A percentile compares a stretch with the other conserved stretches of the same genome.
Conservation (phyloP, 805 yeast species). For the Yueomyces sp. region DNA sequence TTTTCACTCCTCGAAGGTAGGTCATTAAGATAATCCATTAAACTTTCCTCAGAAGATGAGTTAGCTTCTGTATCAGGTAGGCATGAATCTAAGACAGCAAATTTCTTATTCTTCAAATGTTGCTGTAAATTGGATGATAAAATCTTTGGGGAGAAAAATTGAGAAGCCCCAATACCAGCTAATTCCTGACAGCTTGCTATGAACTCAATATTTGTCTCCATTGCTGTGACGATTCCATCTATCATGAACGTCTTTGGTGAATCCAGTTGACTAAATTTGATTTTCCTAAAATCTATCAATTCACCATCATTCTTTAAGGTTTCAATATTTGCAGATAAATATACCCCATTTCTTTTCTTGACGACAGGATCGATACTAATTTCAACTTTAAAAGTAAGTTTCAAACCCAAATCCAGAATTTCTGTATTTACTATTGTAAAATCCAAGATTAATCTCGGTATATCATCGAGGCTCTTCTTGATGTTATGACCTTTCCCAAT, state of each 20-base stretch:
- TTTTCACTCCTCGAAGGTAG: background rate
- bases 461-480: slow-evolving; percentile 17
- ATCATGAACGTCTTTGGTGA: slow-evolving; percentile 20
- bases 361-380: slow-evolving; percentile 11
- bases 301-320: slow-evolving; percentile 22
- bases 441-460: slow-evolving; percentile 27
- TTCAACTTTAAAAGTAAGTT: slow-evolving; percentile 11
- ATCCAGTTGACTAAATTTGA: slow-evolving; percentile 16
- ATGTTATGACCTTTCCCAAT: slow-evolving; percentile 31
- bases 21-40: slow-evolving; percentile 12
- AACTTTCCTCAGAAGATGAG: slow-evolving; percentile 5
- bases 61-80: background rate
- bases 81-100: slow-evolving; percentile 2
- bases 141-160: slow-evolving; percentile 3
- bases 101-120: background rate
- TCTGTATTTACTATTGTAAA: slow-evolving; percentile 8
- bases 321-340: slow-evolving; percentile 22
- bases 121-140: slow-evolving; percentile 1
- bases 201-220: slow-evolving; percentile 17
- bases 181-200: slow-evolving; percentile 28
- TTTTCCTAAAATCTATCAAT: slow-evolving; percentile 33
- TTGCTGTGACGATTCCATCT: slow-evolving; percentile 8
- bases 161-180: slow-evolving; percentile 16
- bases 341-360: slow-evolving; percentile 23
- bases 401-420: slow-evolving; percentile 1